These are phyloP conservation scores for Candida dendrica DNA, from an alignment of 805 yeast genomes.

Conservation along the genomic window DNA sequence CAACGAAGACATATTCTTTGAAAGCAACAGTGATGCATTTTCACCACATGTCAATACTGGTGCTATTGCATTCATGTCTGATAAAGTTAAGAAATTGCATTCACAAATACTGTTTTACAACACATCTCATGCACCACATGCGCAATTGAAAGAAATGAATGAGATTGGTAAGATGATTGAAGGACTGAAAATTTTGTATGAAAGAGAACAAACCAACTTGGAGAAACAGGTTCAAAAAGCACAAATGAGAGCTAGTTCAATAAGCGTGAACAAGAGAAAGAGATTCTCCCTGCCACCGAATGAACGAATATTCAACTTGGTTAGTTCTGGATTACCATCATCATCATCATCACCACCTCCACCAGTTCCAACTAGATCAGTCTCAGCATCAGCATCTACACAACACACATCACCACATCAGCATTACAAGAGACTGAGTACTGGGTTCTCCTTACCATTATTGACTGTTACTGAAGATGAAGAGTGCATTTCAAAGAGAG, in stretches of 20 bases:
- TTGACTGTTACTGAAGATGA: constrained; percentile 21
- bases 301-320: background rate
- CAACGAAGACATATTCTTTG: too few species aligned
- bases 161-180: constrained; percentile 4
- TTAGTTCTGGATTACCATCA: background rate
- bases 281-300: constrained; percentile 15
- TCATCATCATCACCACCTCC: background rate
- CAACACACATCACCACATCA: constrained; percentile 1
- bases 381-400: background rate
- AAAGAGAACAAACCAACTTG: background rate
- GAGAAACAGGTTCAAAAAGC: background rate
- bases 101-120: constrained; percentile 2
- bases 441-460: constrained; percentile 21
- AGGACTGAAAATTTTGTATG: constrained; percentile 1
- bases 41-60: too few species aligned
- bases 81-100: constrained; percentile 6
- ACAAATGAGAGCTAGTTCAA: constrained; percentile 3
- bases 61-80: background rate
- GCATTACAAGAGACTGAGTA: constrained; percentile 18
- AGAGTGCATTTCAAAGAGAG: constrained; percentile 1
- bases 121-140: constrained; percentile 1
- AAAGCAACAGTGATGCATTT: too few species aligned
- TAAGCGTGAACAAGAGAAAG: constrained; percentile 11
- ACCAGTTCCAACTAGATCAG: background rate
- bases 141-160: constrained; percentile 6